Evolutionary conservation across 176 grass and related monocot genomes (phyloP).

Genomic region (Lolium perenne): DNA sequence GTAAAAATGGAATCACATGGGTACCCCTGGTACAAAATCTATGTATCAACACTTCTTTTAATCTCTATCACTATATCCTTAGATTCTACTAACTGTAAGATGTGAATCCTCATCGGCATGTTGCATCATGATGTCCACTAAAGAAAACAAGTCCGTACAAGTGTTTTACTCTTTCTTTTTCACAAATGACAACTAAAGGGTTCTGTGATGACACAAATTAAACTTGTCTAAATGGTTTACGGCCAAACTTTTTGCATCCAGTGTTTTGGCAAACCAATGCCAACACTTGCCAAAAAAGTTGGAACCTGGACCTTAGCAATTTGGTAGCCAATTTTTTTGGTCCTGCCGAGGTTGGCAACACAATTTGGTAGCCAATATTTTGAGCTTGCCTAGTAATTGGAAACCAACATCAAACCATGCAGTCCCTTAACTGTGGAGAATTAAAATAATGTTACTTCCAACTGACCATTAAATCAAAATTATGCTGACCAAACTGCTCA

Average conservation of each 20-base stretch:
- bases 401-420: neutral
- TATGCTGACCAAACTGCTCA: neutral
- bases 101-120: slow-evolving; percentile 17
- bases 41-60: neutral
- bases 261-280: neutral
- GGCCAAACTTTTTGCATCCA: neutral
- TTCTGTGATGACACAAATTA: neutral
- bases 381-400: neutral
- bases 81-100: neutral
- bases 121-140: neutral
- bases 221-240: neutral
- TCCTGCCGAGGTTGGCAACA: neutral
- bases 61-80: neutral
- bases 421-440: neutral
- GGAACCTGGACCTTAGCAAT: neutral
- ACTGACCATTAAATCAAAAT: neutral
- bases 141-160: neutral
- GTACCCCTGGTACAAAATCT: neutral
- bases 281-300: neutral
- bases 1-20: slow-evolving; percentile 1
- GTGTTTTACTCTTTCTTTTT: neutral
- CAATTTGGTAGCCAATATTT: neutral
- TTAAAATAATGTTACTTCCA: neutral
- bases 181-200: neutral
- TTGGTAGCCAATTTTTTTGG: neutral